Evolutionary conservation across 2,329 filamentous ascomycete genomes (phyloP).

Genomic region (Geosmithia putterillii): DNA sequence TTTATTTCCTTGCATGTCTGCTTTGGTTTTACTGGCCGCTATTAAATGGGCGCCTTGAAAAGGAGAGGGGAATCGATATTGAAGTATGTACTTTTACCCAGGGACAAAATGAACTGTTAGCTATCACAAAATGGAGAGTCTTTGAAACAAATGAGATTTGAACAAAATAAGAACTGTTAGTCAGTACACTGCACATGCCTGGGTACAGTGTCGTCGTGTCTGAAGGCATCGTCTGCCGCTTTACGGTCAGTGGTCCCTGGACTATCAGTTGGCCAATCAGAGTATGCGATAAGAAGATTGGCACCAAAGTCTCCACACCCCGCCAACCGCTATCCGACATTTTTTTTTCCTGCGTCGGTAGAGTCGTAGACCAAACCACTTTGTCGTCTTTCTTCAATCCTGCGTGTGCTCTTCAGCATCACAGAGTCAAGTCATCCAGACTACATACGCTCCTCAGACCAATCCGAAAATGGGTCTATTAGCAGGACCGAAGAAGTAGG

Average conservation of each 20-base stretch:
- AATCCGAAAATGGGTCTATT: conserved; percentile 24
- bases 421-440: background rate
- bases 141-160: too few relatives aligned
- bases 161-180: too few relatives aligned
- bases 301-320: conserved; percentile 5
- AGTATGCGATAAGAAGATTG: conserved; percentile 10
- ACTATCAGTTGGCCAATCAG: conserved; percentile 10
- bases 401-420: background rate
- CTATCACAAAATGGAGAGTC: too few relatives aligned
- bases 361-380: conserved; percentile 5
- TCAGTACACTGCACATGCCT: too few relatives aligned
- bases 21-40: background rate
- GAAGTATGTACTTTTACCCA: too few relatives aligned
- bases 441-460: too few relatives aligned
- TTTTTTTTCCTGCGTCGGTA: conserved; percentile 10
- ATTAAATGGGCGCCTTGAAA: background rate
- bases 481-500: conserved; percentile 20
- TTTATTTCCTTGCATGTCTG: background rate
- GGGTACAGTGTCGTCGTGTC: too few relatives aligned
- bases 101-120: too few relatives aligned
- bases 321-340: conserved; percentile 10
- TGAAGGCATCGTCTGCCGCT: too few relatives aligned
- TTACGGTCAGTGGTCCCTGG: too few relatives aligned
- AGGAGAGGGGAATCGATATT: too few relatives aligned
- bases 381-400: background rate